Evolutionary conservation across 2,329 filamentous ascomycete species (phyloP).

Genomic region (Trichoderma arundinaceum): DNA sequence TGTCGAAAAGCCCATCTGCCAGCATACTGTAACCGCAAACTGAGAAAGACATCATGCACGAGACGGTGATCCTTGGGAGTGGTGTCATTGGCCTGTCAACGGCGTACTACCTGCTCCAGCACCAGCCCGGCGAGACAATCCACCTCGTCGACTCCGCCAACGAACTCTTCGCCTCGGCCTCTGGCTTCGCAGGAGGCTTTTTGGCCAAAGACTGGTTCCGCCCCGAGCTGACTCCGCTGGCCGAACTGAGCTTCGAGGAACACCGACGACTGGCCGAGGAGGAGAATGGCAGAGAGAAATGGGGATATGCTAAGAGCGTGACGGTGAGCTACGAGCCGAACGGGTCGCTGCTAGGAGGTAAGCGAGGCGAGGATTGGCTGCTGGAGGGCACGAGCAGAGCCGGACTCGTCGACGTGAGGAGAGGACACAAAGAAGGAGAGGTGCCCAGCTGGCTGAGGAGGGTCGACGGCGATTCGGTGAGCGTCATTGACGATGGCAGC

Average conservation of each 20-base stretch:
- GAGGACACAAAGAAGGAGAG: conserved; percentile 42
- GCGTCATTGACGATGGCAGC: conserved; percentile 65
- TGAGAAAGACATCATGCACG: conserved; percentile 44
- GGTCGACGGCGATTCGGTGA: conserved; percentile 59
- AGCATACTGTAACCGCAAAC: too few species aligned
- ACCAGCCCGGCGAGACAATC: conserved; percentile 50
- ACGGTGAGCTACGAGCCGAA: conserved; percentile 57
- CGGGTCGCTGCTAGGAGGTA: conserved; percentile 45
- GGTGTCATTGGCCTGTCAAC: conserved; percentile 74
- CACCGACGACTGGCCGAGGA: conserved; percentile 68
- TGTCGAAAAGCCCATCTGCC: too few species aligned
- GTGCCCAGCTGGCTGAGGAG: conserved; percentile 44
- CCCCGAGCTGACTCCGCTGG: conserved; percentile 61
- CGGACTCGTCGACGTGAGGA: conserved; percentile 49
- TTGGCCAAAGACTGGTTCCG: conserved; percentile 75
- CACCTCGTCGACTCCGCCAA: conserved; percentile 55
- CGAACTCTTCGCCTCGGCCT: conserved; percentile 73
- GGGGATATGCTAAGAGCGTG: conserved; percentile 60
- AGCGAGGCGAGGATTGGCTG: conserved; percentile 68
- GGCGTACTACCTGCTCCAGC: conserved; percentile 71
- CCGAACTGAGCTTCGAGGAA: conserved; percentile 70
- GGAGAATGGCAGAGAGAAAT: conserved; percentile 60
- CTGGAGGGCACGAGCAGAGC: conserved; percentile 67
- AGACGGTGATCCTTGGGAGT: conserved; percentile 70
- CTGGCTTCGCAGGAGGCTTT: conserved; percentile 76